A percentile compares a stretch with the other conserved stretches of the same genome.
Conservation (phyloP, 2,329 filamentous ascomycete species). For the Pseudocercospora fuligena region DNA sequence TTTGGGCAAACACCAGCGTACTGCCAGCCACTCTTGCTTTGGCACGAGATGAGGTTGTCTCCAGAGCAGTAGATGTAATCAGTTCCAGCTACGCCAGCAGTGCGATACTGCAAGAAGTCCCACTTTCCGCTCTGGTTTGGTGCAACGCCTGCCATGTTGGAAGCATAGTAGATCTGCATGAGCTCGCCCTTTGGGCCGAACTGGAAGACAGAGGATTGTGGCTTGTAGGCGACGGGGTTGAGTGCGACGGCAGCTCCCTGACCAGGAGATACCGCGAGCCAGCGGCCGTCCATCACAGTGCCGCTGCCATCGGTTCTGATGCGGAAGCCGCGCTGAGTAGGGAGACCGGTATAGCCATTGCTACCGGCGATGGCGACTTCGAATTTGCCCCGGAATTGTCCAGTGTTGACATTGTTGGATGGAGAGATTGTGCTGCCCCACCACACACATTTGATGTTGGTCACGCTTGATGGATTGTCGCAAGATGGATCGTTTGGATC, state of each 20-base stretch:
- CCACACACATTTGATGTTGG: constrained; percentile 43
- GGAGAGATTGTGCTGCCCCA: constrained; percentile 40
- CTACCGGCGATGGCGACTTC: constrained; percentile 49
- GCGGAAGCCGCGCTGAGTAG: constrained; percentile 15
- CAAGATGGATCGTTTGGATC: constrained; percentile 38
- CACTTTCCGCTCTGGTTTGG: constrained; percentile 14
- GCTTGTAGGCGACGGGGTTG: constrained; percentile 20
- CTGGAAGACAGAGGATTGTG: constrained; percentile 19
- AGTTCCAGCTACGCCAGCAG: constrained; percentile 10
- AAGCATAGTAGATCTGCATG: constrained; percentile 20
- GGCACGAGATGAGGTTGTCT: constrained; percentile 19
- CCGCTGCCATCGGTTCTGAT: constrained; percentile 14
- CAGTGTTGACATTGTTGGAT: constrained; percentile 41
- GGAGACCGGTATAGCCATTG: constrained; percentile 37
- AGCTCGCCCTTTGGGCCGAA: constrained; percentile 20
- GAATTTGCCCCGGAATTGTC: constrained; percentile 42
- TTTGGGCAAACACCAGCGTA: constrained; percentile 22
- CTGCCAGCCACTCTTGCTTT: constrained; percentile 22
- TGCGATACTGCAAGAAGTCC: constrained; percentile 22
- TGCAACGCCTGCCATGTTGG: constrained; percentile 22
- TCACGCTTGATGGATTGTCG: constrained; percentile 41
- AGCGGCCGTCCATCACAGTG: constrained; percentile 29
- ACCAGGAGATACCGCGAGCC: constrained; percentile 22
- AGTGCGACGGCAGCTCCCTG: constrained; percentile 20
- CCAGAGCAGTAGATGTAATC: constrained; percentile 24